A percentile compares a stretch with the other conserved stretches of the same genome.
Conservation (phyloP, 257 asterid species). For the Rauvolfia tetraphylla region DNA sequence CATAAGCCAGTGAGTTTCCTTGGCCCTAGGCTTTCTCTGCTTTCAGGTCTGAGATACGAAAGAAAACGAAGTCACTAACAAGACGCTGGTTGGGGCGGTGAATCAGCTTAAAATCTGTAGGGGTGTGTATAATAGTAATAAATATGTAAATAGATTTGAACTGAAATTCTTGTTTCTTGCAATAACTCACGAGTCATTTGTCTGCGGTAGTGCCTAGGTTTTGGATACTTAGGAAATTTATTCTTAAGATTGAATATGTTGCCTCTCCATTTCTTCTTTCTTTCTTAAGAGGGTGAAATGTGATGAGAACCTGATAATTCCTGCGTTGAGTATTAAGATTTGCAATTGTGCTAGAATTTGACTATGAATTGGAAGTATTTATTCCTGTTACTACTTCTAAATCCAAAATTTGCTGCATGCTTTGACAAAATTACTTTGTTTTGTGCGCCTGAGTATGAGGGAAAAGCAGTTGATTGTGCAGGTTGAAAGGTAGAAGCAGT, state of each 20-base stretch:
- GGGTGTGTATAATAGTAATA: neutral
- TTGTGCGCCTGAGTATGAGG: slow-evolving; percentile 29
- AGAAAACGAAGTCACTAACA: neutral
- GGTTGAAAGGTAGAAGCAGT: slow-evolving; percentile 50
- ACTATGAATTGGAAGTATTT: neutral
- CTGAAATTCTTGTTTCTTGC: neutral
- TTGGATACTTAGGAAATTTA: neutral
- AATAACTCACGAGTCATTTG: neutral
- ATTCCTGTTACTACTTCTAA: neutral
- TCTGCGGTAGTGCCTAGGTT: neutral
- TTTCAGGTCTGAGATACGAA: neutral
- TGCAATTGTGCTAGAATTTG: neutral
- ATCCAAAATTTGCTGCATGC: neutral
- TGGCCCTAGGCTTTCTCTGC: neutral
- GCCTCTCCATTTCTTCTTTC: neutral
- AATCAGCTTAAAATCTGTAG: neutral
- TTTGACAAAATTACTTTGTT: slow-evolving; percentile 34
- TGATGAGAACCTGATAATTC: neutral
- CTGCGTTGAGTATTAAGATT: neutral
- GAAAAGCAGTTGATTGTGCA: slow-evolving; percentile 42
- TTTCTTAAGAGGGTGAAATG: neutral
- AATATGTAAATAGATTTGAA: neutral
- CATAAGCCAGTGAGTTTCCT: neutral
- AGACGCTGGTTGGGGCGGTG: neutral
- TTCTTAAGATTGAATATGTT: neutral